These are phyloP conservation scores for Curvularia spicifera DNA, from an alignment of 2,329 filamentous ascomycete genomes.

Conservation along the genomic window DNA sequence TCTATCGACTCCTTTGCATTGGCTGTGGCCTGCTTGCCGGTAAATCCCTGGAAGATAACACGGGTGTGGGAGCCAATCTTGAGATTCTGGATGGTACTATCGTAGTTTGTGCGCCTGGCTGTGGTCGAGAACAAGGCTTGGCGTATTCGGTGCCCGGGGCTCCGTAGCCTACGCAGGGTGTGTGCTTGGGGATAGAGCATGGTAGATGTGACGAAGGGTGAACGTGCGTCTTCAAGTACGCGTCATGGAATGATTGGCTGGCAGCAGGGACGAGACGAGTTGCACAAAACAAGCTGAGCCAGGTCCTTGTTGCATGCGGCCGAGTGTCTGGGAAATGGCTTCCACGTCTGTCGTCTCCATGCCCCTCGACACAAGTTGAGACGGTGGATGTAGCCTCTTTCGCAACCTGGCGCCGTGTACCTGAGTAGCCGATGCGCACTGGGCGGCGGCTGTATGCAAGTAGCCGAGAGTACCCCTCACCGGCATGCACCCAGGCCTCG, in stretches of 20 bases:
- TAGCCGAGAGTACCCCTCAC: slow-evolving; percentile 24
- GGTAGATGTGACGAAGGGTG: slow-evolving; percentile 1
- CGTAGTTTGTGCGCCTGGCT: slow-evolving; percentile 54
- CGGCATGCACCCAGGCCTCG: slow-evolving; percentile 7
- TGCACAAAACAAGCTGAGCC: neutral
- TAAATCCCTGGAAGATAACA: slow-evolving; percentile 75
- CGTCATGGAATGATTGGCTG: slow-evolving; percentile 16
- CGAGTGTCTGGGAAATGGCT: neutral
- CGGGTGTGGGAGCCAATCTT: slow-evolving; percentile 70
- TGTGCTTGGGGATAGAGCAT: slow-evolving; percentile 27
- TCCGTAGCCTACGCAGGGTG: slow-evolving; percentile 12
- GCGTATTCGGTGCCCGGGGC: slow-evolving; percentile 9
- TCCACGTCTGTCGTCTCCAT: neutral
- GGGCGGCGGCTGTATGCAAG: slow-evolving; percentile 20
- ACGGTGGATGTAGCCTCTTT: neutral
- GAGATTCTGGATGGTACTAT: slow-evolving; percentile 69
- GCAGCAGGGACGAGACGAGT: neutral
- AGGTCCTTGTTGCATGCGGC: neutral
- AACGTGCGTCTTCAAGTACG: slow-evolving; percentile 7
- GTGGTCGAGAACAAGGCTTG: slow-evolving; percentile 40
- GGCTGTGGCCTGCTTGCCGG: slow-evolving; percentile 71
- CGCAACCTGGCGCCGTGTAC: neutral
- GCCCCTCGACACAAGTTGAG: neutral
- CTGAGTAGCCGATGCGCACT: slow-evolving; percentile 19
- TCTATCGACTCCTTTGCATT: slow-evolving; percentile 77